These are phyloP conservation scores for Vinca minor DNA, from an alignment of 257 asterid genomes.

Conservation along the genomic window DNA sequence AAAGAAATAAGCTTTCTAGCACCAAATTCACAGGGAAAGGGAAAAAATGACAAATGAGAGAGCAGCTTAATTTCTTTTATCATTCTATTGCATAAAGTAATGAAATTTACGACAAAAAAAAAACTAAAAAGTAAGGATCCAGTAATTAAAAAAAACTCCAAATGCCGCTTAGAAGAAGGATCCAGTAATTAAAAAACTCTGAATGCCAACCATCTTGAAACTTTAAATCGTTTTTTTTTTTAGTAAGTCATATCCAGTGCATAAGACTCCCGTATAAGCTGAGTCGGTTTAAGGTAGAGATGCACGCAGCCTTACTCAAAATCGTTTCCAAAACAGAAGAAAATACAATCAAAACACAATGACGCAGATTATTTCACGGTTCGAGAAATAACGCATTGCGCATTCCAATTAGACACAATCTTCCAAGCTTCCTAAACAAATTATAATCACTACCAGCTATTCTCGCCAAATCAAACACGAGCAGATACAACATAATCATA, in stretches of 20 bases:
- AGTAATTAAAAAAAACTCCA: not conserved
- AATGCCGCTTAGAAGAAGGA: slow-evolving; percentile 6
- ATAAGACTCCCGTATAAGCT: too few species aligned
- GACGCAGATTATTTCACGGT: slow-evolving; percentile 13
- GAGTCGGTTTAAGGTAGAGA: too few species aligned
- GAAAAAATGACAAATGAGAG: not conserved
- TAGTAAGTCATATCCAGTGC: too few species aligned
- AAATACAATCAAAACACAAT: not conserved
- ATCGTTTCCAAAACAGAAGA: slow-evolving; percentile 9
- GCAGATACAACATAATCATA: not conserved
- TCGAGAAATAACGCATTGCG: slow-evolving; percentile 13
- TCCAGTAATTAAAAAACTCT: slow-evolving; percentile 13
- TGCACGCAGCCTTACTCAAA: too few species aligned
- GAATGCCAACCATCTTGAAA: slow-evolving; percentile 22
- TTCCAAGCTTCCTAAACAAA: slow-evolving; percentile 12
- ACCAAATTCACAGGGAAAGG: not conserved
- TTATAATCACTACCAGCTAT: not conserved
- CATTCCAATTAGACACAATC: slow-evolving; percentile 11
- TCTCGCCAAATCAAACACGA: slow-evolving; percentile 5
- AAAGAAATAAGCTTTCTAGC: not conserved
- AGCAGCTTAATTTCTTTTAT: not conserved
- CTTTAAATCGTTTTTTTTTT: slow-evolving; percentile 10
- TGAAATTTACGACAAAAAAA: not conserved
- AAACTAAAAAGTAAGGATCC: not conserved
- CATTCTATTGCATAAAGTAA: not conserved